Evolutionary conservation across 169 alveolate genomes (phyloP), one percentile per base, ranked within the genome.

Genomic region (Babesia caballi): DNA sequence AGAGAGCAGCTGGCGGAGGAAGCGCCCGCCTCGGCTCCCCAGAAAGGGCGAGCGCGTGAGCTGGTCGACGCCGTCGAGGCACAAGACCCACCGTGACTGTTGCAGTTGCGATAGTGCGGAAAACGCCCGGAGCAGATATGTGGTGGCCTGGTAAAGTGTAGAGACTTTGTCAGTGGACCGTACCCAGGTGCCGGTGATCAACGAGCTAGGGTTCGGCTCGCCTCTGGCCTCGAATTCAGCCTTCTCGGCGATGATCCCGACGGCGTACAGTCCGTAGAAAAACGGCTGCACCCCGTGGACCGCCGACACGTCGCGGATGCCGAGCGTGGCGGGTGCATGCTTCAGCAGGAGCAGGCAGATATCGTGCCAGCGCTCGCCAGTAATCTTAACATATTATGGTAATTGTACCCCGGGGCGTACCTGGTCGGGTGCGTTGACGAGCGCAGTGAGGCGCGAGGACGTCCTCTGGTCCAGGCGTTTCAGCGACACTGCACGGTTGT

Each of bases 161-260:
- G n/a, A n/a, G n/a, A n/a, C n/a, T n/a, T n/a, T n/a, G n/a, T n/a
- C n/a, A n/a, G n/a, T n/a, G n/a, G n/a, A n/a, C 5, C 28, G 23
- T 52, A 77, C 85, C 80, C 72, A 77, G 19, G 27, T 51, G 3
- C 78, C 82, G 14, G 85, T 77, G 21, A 77, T 36, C 41, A 8
- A 4, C 21, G 73, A 33, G 27, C 85, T 77, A 9, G 67, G 59
- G 36, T 72, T 23, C 1, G 19, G 8, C 14, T 36, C 61, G 4
- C 52, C 33, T 4, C 40, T 19, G 7, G 35, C 7, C 46, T 77
- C 73, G 17, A 66, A 8, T 30, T 66, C 80, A 17, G 51, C 50
- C 58, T 42, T 63, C 38, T 77, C 85, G 15, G 76, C 80, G 42
- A 53, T 51, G 21, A 50, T 46, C 2, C 72, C 81, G 38, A 57